These are phyloP conservation scores for Solanum neorickii DNA, from an alignment of 257 asterid genomes.

Conservation along the genomic window DNA sequence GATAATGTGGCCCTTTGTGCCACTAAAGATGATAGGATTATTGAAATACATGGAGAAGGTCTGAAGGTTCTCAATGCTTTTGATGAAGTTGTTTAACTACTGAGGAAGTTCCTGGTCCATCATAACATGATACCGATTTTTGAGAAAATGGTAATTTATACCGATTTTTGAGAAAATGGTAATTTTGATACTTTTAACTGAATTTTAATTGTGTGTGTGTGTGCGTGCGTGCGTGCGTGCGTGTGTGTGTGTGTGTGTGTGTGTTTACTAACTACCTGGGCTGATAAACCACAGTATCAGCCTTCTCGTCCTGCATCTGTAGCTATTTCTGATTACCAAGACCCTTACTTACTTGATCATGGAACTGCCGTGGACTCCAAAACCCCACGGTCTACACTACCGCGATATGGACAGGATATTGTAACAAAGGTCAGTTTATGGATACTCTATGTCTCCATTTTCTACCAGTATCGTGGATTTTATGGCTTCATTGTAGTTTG, in stretches of 20 bases:
- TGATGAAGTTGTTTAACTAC: slow-evolving; percentile 66
- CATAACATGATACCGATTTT: slow-evolving; percentile 70
- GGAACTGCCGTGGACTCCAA: slow-evolving; percentile 46
- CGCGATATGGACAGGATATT: slow-evolving; percentile 49
- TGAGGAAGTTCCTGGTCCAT: slow-evolving; percentile 81
- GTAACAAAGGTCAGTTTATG: slow-evolving; percentile 62
- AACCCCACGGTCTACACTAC: slow-evolving; percentile 23
- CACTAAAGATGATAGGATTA: slow-evolving; percentile 67
- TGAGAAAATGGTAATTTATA: slow-evolving; percentile 70
- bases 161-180: slow-evolving; percentile 80
- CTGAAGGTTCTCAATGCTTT: slow-evolving; percentile 63
- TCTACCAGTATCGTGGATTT: not conserved
- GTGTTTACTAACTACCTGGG: slow-evolving; percentile 23
- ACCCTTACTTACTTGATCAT: slow-evolving; percentile 35
- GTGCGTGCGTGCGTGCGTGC: too few relatives aligned
- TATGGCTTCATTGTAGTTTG: not conserved
- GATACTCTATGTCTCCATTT: not conserved
- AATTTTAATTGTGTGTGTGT: not conserved
- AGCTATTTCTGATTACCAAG: slow-evolving; percentile 40
- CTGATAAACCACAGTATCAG: slow-evolving; percentile 31
- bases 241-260: not conserved
- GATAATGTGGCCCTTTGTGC: slow-evolving; percentile 67
- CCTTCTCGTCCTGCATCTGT: not conserved
- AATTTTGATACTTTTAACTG: slow-evolving; percentile 15
- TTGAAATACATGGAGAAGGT: slow-evolving; percentile 80